Conservation (phyloP, 169 alveolate species). For the Cryptosporidium muris region DNA sequence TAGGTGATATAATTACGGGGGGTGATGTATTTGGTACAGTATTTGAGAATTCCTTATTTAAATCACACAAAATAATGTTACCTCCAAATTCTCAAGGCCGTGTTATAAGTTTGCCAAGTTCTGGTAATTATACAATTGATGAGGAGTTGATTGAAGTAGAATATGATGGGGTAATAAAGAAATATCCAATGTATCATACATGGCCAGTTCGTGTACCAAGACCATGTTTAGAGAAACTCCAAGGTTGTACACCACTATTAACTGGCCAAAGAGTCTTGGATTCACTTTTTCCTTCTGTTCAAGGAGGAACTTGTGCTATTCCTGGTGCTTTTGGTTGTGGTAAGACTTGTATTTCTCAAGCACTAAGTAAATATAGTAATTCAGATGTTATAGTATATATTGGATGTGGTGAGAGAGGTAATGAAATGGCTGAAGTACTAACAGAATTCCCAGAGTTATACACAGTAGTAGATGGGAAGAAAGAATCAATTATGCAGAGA, state of each 20-base stretch:
- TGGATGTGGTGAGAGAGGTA: slow-evolving; percentile 99
- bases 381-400: slow-evolving; percentile 96
- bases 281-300: slow-evolving; percentile 95
- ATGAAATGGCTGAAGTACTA: slow-evolving; percentile 99
- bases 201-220: slow-evolving; percentile 99
- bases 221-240: slow-evolving; percentile 94
- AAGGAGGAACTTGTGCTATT: slow-evolving; percentile 99
- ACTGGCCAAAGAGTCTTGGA: slow-evolving; percentile 99
- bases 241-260: slow-evolving; percentile 93
- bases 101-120: slow-evolving; percentile 92
- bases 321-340: slow-evolving; percentile 99
- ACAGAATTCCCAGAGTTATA: slow-evolving; percentile 98
- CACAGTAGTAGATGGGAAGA: slow-evolving; percentile 87
- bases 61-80: slow-evolving; percentile 92
- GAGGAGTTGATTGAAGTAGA: slow-evolving; percentile 88
- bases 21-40: slow-evolving; percentile 98
- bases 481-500: slow-evolving; percentile 97
- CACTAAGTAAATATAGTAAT: slow-evolving; percentile 96
- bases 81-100: slow-evolving; percentile 97
- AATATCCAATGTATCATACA: slow-evolving; percentile 92
- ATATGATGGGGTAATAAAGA: slow-evolving; percentile 88
- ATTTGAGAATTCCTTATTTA: slow-evolving; percentile 93
- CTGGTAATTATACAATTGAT: slow-evolving; percentile 91
- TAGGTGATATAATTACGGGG: slow-evolving; percentile 94
- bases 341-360: slow-evolving; percentile 97